Evolutionary conservation across 495 filamentous ascomycete species (phyloP), one percentile per base, ranked within the genome.

Genomic region (Aspergillus bridgeri): DNA sequence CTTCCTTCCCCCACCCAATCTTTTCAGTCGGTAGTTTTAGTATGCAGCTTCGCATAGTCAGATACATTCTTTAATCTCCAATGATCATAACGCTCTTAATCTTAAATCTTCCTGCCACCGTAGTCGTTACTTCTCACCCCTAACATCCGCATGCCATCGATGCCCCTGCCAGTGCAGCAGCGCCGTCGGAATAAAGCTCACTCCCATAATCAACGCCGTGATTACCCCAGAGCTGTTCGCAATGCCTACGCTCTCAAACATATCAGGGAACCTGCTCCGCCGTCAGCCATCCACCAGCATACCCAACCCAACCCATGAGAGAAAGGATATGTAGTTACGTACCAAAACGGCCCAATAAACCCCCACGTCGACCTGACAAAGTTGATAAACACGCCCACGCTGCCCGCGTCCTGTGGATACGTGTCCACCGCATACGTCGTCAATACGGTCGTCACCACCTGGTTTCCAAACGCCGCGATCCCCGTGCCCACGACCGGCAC

Each of bases 281-380:
- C 8, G 13, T 48, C 48, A 56, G 53, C 8, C 22, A 13, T 17
- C 8, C 13, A 33, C 1, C 5, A 52, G 59, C 48, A 61, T 48
- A n/a, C n/a, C 49, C 25, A 27, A 7, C 7, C 20, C 48, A 27
- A 11, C 27, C 44, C 18, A 33, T 6, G 21, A 3, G 38, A 46
- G 15, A 25, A 6, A 27, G 43, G 24, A 46, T 51, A n/a, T 27
- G 44, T n/a, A 43, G n/a, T 1, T 45, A 64, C 69, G 47, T 67
- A 81, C 79, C 80, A 84, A 57, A 84, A 84, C 15, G 79, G 79
- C 8, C 81, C 81, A 64, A 85, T 81, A 49, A 85, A 85, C 3
- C 81, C 80, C 80, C 80, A 83, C 6, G 70, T 77, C n/a, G 75
- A 76, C 5, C 81, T 63, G n/a, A 84, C 71, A 58, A 84, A 76